Conservation (phyloP, 2,329 filamentous ascomycete species). For the Zymoseptoria brevis region DNA sequence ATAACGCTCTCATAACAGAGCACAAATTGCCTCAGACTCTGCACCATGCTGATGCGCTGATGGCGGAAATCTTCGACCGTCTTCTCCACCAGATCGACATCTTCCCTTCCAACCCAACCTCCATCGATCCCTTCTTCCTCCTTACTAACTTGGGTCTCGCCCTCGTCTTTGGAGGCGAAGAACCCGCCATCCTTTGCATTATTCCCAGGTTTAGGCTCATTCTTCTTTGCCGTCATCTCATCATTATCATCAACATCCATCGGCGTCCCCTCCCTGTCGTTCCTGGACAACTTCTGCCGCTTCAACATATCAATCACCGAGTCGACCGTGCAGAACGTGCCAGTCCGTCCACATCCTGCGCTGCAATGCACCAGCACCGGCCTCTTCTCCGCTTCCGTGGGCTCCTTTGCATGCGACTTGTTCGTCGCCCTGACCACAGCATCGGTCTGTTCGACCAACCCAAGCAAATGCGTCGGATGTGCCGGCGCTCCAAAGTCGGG, state of each 20-base stretch:
- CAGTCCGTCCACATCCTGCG: slow-evolving; percentile 89
- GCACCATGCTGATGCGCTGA: slow-evolving; percentile 92
- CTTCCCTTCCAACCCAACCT: slow-evolving; percentile 61
- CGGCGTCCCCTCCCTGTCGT: slow-evolving; percentile 28
- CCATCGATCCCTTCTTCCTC: slow-evolving; percentile 32
- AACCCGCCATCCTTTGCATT: slow-evolving; percentile 16
- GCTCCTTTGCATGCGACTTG: slow-evolving; percentile 39
- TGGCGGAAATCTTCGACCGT: slow-evolving; percentile 85
- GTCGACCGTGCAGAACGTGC: slow-evolving; percentile 93
- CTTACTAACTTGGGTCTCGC: slow-evolving; percentile 4
- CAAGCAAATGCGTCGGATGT: slow-evolving; percentile 76
- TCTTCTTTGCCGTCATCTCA: slow-evolving; percentile 1
- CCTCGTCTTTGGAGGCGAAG: slow-evolving; percentile 18
- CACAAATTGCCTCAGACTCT: slow-evolving; percentile 86
- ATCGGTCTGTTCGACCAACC: slow-evolving; percentile 84
- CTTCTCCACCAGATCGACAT: slow-evolving; percentile 70
- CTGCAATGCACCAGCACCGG: slow-evolving; percentile 92
- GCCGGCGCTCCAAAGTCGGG: slow-evolving; percentile 93
- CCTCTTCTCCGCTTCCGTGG: slow-evolving; percentile 44
- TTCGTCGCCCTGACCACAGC: slow-evolving; percentile 50
- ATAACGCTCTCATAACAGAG: slow-evolving; percentile 92
- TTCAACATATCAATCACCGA: slow-evolving; percentile 95
- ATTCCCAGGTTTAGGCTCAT: not conserved
- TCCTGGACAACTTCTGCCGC: slow-evolving; percentile 51
- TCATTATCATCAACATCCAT: slow-evolving; percentile 42